phyloP scores from a whole-genome alignment of 768 basidiomycete genomes.

The Gautieria morchelliformis region DNA sequence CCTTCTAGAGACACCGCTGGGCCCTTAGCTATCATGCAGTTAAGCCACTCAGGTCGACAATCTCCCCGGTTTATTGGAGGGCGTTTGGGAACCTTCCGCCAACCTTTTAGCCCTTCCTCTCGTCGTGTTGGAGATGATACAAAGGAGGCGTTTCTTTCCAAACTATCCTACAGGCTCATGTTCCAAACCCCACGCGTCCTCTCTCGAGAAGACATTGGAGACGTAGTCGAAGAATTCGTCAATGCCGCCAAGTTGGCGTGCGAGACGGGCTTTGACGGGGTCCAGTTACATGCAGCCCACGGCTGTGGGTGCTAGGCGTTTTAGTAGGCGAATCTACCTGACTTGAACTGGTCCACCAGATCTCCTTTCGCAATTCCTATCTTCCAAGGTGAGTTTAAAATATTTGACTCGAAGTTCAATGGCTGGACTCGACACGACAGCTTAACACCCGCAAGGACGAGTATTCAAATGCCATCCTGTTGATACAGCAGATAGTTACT shows the following conservation, averaged over 20 bases:
- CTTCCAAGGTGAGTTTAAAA: constrained; percentile 44
- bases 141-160: constrained; percentile 22
- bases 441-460: constrained; percentile 49
- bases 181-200: constrained; percentile 61
- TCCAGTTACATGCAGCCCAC: constrained; percentile 79
- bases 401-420: not conserved
- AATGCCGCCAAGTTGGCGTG: constrained; percentile 55
- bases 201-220: constrained; percentile 48
- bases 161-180: constrained; percentile 33
- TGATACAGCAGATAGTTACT: constrained; percentile 47
- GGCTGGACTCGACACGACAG: constrained; percentile 17
- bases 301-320: constrained; percentile 52
- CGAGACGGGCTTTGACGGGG: constrained; percentile 71
- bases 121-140: constrained; percentile 15
- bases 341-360: constrained; percentile 33
- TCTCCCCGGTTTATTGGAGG: constrained; percentile 66
- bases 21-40: constrained; percentile 65
- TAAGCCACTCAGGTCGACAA: constrained; percentile 79
- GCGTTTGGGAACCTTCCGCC: constrained; percentile 39
- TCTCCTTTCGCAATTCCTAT: constrained; percentile 71
- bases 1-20: not conserved
- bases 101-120: constrained; percentile 66
- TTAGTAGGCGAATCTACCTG: not conserved
- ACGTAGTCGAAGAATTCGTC: constrained; percentile 54
- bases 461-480: constrained; percentile 50